Percentiles rank a stretch among this genome's conserved stretches.
phyloP scores from a whole-genome alignment of 2,329 filamentous ascomycete species.

The Alternaria hordeiaustralica region DNA sequence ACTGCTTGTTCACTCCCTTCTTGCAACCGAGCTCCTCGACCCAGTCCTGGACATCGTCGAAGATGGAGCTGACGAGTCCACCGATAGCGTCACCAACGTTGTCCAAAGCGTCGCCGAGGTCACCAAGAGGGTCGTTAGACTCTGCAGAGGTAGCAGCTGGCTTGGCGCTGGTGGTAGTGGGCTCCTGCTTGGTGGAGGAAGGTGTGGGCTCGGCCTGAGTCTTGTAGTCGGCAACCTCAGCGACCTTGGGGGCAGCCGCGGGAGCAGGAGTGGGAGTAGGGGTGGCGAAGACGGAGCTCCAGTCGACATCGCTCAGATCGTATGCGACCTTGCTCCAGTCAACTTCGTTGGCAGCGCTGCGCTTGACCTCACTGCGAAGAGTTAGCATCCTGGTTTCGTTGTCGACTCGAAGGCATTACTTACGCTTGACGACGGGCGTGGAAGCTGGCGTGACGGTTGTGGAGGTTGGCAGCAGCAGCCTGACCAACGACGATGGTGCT shows the following conservation, averaged over 20 bases:
- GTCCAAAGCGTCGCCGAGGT: slow-evolving; percentile 1
- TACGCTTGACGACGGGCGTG: slow-evolving; percentile 44
- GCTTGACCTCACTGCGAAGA: slow-evolving; percentile 38
- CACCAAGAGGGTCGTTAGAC: slow-evolving; percentile 1
- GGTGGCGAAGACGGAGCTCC: slow-evolving; percentile 27
- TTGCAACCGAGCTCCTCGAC: slow-evolving; percentile 27
- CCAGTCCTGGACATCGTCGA: slow-evolving; percentile 29
- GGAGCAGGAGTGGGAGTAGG: slow-evolving; percentile 17
- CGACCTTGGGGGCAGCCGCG: slow-evolving; percentile 3
- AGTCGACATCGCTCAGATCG: slow-evolving; percentile 37
- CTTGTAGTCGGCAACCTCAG: slow-evolving; percentile 19
- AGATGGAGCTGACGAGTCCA: slow-evolving; percentile 12
- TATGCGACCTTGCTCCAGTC: slow-evolving; percentile 40
- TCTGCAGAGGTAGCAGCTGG: slow-evolving; percentile 1
- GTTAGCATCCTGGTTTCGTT: slow-evolving; percentile 10
- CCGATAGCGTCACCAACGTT: slow-evolving; percentile 12
- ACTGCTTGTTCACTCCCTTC: slow-evolving; percentile 37
- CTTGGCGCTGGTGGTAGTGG: slow-evolving; percentile 8
- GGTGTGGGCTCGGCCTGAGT: slow-evolving; percentile 16
- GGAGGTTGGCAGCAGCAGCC: slow-evolving; percentile 40
- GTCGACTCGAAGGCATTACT: slow-evolving; percentile 14
- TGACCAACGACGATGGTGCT: slow-evolving; percentile 46
- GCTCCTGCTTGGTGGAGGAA: slow-evolving; percentile 2
- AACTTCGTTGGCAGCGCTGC: slow-evolving; percentile 27
- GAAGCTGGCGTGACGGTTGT: slow-evolving; percentile 47